Evolutionary conservation across 441 rosid species (phyloP), one percentile per base, ranked within the genome.

Genomic region (Adansonia madagascariensis): DNA sequence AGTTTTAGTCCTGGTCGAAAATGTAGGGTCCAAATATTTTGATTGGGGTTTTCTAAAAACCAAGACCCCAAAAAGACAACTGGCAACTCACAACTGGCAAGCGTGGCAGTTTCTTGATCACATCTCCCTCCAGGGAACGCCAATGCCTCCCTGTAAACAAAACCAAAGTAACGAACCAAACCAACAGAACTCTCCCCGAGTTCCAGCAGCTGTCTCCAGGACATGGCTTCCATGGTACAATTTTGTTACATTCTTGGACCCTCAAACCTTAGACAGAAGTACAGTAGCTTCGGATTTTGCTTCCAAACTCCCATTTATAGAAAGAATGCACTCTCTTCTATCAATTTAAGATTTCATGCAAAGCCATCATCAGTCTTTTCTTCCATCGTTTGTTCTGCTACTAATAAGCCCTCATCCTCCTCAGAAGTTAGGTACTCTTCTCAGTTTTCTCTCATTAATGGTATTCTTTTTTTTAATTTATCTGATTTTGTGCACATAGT

Each of bases 401-500:
- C 90, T 24, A 86, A 90, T 71, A 87, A 86, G 71, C 88, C 97
- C 18, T 85, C 92, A 59, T 74, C 91, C 53, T 74, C 92, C 24
- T 77, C 90, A 64, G 89, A 92, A 61, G 78, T 82, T 59, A 92
- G 93, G 94, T 88, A 80, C 20, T 60, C 44, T 27, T 50, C 74
- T 50, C 60, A 35, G 11, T 64, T 27, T 39, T 67, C 55, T 41
- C 24, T 67, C 72, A 67, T 46, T 47, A 20, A 39, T 53, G 43
- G 20, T 62, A 8, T 17, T 27, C 35, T 27, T 7, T 56, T 18
- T 52, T 80, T 76, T 43, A 24, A n/a, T 41, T 74, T 27, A 47
- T 5, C 43, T 35, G 4, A 65, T 63, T 59, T 52, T 24, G 20
- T 10, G 47, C 7, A 74, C 46, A 17, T 24, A n/a, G 61, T 76